Conservation (phyloP, 2,329 filamentous ascomycete species). For the Cercospora beticola region DNA sequence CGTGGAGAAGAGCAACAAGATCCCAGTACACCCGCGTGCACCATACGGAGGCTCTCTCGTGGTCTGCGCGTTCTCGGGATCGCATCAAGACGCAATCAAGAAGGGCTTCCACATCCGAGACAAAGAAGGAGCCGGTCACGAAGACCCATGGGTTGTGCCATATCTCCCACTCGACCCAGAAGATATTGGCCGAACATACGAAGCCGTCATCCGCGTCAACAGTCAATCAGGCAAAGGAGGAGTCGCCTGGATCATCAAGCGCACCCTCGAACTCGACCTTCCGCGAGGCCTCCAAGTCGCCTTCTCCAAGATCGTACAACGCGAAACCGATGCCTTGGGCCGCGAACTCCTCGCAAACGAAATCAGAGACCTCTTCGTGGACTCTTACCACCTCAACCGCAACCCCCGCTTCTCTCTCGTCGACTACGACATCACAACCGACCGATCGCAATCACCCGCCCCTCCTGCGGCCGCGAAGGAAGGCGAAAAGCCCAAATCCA, state of each 20-base stretch:
- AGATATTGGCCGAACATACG: slow-evolving; percentile 95
- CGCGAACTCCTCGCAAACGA: slow-evolving; percentile 82
- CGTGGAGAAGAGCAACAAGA: slow-evolving; percentile 92
- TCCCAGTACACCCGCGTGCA: slow-evolving; percentile 83
- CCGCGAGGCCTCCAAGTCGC: slow-evolving; percentile 89
- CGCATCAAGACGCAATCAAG: slow-evolving; percentile 94
- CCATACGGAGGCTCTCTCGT: slow-evolving; percentile 90
- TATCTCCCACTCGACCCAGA: slow-evolving; percentile 91
- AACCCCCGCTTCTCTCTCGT: slow-evolving; percentile 84
- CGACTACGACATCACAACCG: slow-evolving; percentile 87
- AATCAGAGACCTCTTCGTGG: slow-evolving; percentile 84
- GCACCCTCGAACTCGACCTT: slow-evolving; percentile 84
- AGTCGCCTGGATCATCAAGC: slow-evolving; percentile 88
- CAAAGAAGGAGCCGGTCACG: slow-evolving; percentile 55
- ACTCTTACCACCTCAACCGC: slow-evolving; percentile 78
- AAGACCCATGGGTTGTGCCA: slow-evolving; percentile 78
- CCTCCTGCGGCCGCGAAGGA: slow-evolving; percentile 54
- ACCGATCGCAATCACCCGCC: slow-evolving; percentile 73
- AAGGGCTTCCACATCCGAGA: slow-evolving; percentile 77
- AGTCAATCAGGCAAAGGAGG: slow-evolving; percentile 94
- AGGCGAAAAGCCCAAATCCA: slow-evolving; percentile 54
- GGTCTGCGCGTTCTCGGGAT: slow-evolving; percentile 88
- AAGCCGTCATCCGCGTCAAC: slow-evolving; percentile 97
- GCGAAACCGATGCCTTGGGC: slow-evolving; percentile 72
- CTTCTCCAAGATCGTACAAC: slow-evolving; percentile 85